Base-by-base conservation (phyloP, 169 alveolate genomes). In the Plasmodium falciparum region DNA sequence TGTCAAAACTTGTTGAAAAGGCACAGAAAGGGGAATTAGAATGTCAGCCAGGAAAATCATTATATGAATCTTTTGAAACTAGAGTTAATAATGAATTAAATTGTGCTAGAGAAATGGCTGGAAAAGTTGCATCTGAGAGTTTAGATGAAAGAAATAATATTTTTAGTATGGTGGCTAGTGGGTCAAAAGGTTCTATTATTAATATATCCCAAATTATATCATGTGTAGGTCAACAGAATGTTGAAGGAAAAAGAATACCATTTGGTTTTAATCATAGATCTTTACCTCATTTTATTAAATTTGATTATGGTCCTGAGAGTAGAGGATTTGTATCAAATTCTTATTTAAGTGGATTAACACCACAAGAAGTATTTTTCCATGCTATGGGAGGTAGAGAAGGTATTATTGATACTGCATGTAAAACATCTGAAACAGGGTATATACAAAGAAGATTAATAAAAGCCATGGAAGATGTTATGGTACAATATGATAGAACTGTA, bases 311-410 rank as follows among this genome's bases (percentile, higher is more conserved):
- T 1, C 99, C 99, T 17, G 99, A 98, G 95, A 96, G 99, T 74
- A 97, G 99, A 74, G 99, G 99, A 5, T 99, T 99, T 91, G 99
- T 98, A 11, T 98, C 98, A 49, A 98, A 99, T 96, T 97, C 99
- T 15, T 99, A 98, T 91, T 95, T 99, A 56, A 95, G 98, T 45
- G 99, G 99, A 0, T 94, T 98, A 63, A 97, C 99, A 47, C 99
- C 99, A 17, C 98, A 98, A 93, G 99, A 99, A 92, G 97, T 99
- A 91, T 99, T 98, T 95, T 99, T 99, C 96, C 99, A 99, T 96
- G 99, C 99, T 61, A 99, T 99, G 99, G 99, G 99, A 63, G 99
- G 99, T 39, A 95, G 99, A 92, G 99, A 99, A 93, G 99, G 99
- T 59, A 98, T 99, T 45, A 99, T 99, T 71, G 99, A 99, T 95